Evolutionary conservation across 768 basidiomycete genomes (phyloP), one percentile per base, ranked within the genome.

Genomic region (Kwoniella pini): DNA sequence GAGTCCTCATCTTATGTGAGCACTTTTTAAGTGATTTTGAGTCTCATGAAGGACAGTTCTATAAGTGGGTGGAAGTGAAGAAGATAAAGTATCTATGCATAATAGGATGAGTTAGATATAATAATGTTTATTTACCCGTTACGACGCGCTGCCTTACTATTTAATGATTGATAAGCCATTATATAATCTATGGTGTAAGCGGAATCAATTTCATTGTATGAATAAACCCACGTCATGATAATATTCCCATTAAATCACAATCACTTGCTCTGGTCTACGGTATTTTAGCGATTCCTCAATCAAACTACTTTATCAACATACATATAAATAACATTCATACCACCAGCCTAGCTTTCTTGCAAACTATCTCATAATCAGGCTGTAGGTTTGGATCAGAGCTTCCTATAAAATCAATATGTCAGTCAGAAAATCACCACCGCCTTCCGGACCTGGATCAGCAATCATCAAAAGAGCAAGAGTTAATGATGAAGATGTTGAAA

Each of bases 391-490:
- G n/a, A n/a, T n/a, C n/a, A n/a, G n/a, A n/a, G n/a, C n/a, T n/a
- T n/a, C n/a, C n/a, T n/a, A n/a, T n/a, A n/a, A n/a, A n/a, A n/a
- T n/a, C 26, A 27, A 26, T 27, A 77, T 77, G 75, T 75, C 73
- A 31, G 68, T 73, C 59, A 57, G 73, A 11, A 74, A 74, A 71
- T 73, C 71, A 22, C 69, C 76, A 11, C 71, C 75, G 10, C 72
- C 71, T 15, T 33, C 68, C 19, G 72, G 67, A 7, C 62, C 63
- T 38, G 72, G 69, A 13, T 55, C 53, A 36, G 77, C 77, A 3
- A 54, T 78, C 5, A 60, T 69, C 36, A 78, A 78, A 58, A 62
- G 75, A 43, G 76, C 72, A 11, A 56, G 76, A 3, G 76, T 76
- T 12, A 70, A 75, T 31, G 69, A 72, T 39, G 73, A 70, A 26